phyloP scores from a whole-genome alignment of 768 basidiomycete species.

The Pleurotus salmoneostramineus region DNA sequence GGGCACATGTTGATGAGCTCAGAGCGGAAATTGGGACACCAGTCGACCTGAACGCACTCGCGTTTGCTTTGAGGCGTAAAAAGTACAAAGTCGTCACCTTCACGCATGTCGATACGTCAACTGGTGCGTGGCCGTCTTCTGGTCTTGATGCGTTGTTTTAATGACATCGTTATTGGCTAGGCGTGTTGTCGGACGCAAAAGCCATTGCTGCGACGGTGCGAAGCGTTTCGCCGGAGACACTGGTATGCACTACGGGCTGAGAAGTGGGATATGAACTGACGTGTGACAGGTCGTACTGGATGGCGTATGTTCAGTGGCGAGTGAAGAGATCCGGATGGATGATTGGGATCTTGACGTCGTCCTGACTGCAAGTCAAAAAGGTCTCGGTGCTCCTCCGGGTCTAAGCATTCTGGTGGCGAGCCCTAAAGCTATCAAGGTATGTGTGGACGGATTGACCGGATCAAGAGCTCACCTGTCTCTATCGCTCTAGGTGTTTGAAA shows the following conservation, averaged over 20 bases:
- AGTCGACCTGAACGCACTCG: slow-evolving; percentile 50
- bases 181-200: slow-evolving; percentile 75
- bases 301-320: slow-evolving; percentile 89
- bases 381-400: slow-evolving; percentile 83
- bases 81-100: slow-evolving; percentile 81
- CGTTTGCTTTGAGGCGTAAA: slow-evolving; percentile 58
- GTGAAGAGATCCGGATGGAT: slow-evolving; percentile 87
- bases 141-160: not conserved
- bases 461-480: not conserved
- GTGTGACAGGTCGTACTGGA: slow-evolving; percentile 62
- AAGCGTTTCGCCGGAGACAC: slow-evolving; percentile 73
- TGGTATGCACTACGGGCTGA: slow-evolving; percentile 36
- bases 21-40: slow-evolving; percentile 66
- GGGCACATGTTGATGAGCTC: slow-evolving; percentile 73
- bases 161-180: slow-evolving; percentile 22
- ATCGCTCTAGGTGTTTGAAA: slow-evolving; percentile 45
- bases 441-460: not conserved
- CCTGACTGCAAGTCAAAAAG: slow-evolving; percentile 78
- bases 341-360: slow-evolving; percentile 86
- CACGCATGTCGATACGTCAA: slow-evolving; percentile 89
- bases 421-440: slow-evolving; percentile 61
- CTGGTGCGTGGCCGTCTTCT: slow-evolving; percentile 34
- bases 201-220: slow-evolving; percentile 63
- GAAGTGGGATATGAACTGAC: too few species aligned
- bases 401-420: slow-evolving; percentile 77